These are phyloP conservation scores for Yarrowia bubula DNA, from an alignment of 805 yeast genomes.

Conservation along the genomic window DNA sequence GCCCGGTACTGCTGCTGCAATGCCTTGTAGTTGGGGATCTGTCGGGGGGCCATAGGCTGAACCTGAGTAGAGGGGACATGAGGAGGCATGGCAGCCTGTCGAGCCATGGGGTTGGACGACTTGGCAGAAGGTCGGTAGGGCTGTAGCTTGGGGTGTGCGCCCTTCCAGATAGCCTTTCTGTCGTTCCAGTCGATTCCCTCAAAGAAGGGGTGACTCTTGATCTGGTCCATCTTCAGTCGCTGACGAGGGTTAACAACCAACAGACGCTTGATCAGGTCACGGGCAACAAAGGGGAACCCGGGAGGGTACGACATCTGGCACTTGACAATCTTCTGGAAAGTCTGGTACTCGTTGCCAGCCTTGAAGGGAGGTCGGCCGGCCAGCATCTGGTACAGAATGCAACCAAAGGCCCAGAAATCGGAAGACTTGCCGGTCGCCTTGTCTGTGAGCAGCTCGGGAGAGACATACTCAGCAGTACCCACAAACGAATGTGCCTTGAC, in stretches of 20 bases:
- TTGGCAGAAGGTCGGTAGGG: conserved; percentile 49
- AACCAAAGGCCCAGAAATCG: conserved; percentile 94
- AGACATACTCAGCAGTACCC: conserved; percentile 95
- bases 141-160: conserved; percentile 63
- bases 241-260: conserved; percentile 68
- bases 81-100: conserved; percentile 25
- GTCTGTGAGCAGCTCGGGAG: conserved; percentile 79
- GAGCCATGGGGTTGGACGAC: conserved; percentile 26
- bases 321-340: conserved; percentile 83
- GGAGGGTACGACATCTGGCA: conserved; percentile 71
- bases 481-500: conserved; percentile 67
- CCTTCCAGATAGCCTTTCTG: conserved; percentile 65
- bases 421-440: conserved; percentile 81
- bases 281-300: conserved; percentile 59
- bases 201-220: conserved; percentile 74
- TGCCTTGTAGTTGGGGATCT: conserved; percentile 28
- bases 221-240: conserved; percentile 55
- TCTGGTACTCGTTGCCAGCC: conserved; percentile 78
- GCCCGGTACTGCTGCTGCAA: conserved; percentile 28
- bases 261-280: conserved; percentile 64
- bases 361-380: conserved; percentile 88
- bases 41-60: conserved; percentile 19
- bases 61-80: conserved; percentile 7
- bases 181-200: conserved; percentile 67
- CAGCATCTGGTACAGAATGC: conserved; percentile 78